A percentile compares a stretch with the other conserved stretches of the same genome.
Conservation (phyloP, 208 protist species). For the Endotrypanum monterogeii region DNA sequence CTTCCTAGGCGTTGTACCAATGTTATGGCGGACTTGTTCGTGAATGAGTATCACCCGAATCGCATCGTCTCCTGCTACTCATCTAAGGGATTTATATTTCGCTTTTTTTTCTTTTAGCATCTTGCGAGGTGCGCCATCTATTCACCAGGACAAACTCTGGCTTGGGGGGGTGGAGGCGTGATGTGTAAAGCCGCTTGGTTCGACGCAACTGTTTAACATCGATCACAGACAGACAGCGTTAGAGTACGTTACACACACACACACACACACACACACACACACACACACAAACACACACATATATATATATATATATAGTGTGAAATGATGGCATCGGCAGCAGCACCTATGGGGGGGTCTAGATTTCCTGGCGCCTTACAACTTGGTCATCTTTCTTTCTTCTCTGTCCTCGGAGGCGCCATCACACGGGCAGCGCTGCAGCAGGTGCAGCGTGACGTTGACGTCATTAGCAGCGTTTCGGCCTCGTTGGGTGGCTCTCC, state of each 20-base stretch:
- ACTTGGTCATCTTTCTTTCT: conserved; percentile 1
- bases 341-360: conserved; percentile 2
- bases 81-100: not conserved
- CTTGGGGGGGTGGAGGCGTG: not conserved
- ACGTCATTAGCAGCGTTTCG: conserved; percentile 16
- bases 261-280: not conserved
- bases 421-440: conserved; percentile 42
- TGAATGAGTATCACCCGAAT: not conserved
- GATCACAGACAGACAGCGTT: not conserved
- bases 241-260: not conserved
- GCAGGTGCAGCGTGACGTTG: conserved; percentile 40
- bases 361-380: not conserved
- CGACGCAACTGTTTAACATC: not conserved
- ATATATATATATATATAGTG: not conserved
- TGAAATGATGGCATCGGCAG: not conserved
- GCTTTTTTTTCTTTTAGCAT: no score
- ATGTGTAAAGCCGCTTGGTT: not conserved
- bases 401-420: conserved; percentile 33
- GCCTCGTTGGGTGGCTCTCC: not conserved
- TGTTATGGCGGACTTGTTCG: not conserved
- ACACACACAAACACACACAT: not conserved
- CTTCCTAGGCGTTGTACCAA: not conserved
- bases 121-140: not conserved
- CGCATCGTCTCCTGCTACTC: not conserved
- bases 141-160: not conserved